phyloP scores from a whole-genome alignment of 306 rosid genomes.

The Cicer arietinum region DNA sequence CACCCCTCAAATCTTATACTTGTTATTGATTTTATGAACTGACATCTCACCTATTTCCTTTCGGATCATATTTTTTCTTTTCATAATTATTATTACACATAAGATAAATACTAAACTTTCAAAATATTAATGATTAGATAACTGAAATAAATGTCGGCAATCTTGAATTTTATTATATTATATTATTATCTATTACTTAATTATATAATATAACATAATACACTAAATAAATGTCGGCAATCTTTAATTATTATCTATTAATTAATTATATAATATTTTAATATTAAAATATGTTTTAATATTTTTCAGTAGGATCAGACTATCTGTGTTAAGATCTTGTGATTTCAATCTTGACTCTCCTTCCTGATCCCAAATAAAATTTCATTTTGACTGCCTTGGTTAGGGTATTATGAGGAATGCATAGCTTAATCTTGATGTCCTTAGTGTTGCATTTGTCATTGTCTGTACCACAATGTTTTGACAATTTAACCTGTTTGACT shows the following conservation, averaged over 20 bases:
- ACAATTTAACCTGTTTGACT: background rate
- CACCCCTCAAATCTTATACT: no score
- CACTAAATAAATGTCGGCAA: no score
- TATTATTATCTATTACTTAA: background rate
- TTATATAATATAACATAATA: background rate
- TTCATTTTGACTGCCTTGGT: background rate
- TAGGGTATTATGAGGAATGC: constrained; percentile 23
- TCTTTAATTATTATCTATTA: background rate
- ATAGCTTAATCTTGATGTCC: constrained; percentile 17
- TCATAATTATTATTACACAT: no score
- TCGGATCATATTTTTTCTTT: no score
- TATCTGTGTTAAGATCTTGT: background rate
- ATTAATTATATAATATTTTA: background rate
- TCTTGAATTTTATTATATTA: no score
- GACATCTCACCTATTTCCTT: no score
- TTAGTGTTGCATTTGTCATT: constrained; percentile 28
- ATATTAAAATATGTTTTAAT: background rate
- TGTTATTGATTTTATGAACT: no score
- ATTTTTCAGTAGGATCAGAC: background rate
- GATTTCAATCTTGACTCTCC: background rate
- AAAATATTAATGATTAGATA: no score
- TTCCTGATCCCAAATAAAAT: constrained; percentile 5
- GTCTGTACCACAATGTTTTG: constrained; percentile 17
- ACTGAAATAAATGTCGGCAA: no score
- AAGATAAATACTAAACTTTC: no score